Conservation (phyloP, 768 basidiomycete species). For the Podaxis sp. region DNA sequence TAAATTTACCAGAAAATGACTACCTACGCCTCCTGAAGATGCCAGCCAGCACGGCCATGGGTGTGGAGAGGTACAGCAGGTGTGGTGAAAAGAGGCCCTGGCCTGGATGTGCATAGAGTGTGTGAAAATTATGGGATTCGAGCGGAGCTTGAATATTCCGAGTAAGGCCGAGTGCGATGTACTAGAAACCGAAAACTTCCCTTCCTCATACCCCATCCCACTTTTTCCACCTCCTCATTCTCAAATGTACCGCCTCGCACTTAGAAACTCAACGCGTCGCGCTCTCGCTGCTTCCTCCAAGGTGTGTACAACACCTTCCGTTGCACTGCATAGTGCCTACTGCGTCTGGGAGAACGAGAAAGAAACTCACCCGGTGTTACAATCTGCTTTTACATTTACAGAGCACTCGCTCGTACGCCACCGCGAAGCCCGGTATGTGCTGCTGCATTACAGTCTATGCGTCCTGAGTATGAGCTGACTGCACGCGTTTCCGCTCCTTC, state of each 20-base stretch:
- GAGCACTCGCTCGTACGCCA: conserved; percentile 85
- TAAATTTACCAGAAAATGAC: not conserved
- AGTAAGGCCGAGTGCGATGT: conserved; percentile 37
- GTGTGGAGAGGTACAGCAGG: conserved; percentile 6
- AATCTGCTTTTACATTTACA: conserved; percentile 22
- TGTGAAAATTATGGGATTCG: conserved; percentile 23
- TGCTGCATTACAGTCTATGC: conserved; percentile 4
- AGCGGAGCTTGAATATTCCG: conserved; percentile 44
- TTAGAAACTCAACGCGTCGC: conserved; percentile 80
- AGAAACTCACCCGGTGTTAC: conserved; percentile 18
- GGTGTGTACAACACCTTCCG: conserved; percentile 33
- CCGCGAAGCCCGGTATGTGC: conserved; percentile 90
- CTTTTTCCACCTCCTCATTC: conserved; percentile 43
- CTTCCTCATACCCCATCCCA: conserved; percentile 35
- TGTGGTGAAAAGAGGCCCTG: not conserved
- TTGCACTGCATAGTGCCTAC: not conserved
- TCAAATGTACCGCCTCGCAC: conserved; percentile 77
- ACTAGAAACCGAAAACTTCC: conserved; percentile 38
- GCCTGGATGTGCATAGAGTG: not conserved
- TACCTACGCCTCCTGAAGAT: conserved; percentile 29
- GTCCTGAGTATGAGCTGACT: conserved; percentile 16
- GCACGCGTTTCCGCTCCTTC: conserved; percentile 19
- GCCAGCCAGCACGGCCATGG: conserved; percentile 25
- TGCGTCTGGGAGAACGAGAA: conserved; percentile 3
- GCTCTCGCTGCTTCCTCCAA: conserved; percentile 63